Evolutionary conservation across 2,329 filamentous ascomycete species (phyloP).

Genomic region (Rhinocladiella mackenziei): DNA sequence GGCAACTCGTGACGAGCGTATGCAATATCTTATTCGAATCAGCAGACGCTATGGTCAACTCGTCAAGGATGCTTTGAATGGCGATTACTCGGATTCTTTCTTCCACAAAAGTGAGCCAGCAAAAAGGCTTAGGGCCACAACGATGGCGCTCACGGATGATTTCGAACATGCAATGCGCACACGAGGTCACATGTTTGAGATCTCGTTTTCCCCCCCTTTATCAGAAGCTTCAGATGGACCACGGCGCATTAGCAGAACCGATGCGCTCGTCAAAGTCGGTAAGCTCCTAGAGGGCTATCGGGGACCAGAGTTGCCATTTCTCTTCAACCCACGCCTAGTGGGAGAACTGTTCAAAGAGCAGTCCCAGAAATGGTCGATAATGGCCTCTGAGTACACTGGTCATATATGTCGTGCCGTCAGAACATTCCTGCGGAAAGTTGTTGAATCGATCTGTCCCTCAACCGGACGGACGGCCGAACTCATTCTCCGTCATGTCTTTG

Average conservation of each 20-base stretch:
- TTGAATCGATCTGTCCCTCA: slow-evolving; percentile 11
- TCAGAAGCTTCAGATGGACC: no score
- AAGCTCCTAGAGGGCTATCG: slow-evolving; percentile 11
- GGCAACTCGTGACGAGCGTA: slow-evolving; percentile 23
- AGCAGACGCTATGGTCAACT: slow-evolving; percentile 24
- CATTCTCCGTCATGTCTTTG: slow-evolving; percentile 27
- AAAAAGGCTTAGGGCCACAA: slow-evolving; percentile 26
- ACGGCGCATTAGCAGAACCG: no score
- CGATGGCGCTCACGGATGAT: slow-evolving; percentile 28
- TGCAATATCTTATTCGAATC: slow-evolving; percentile 26
- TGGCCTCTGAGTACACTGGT: slow-evolving; percentile 7
- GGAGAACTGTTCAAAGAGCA: slow-evolving; percentile 24
- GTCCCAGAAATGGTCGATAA: slow-evolving; percentile 16
- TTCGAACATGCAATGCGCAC: slow-evolving; percentile 28
- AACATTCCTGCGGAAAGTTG: slow-evolving; percentile 27
- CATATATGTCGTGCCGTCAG: slow-evolving; percentile 20
- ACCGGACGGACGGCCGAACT: slow-evolving; percentile 8
- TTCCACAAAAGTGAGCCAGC: slow-evolving; percentile 17
- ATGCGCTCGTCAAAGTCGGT: slow-evolving; percentile 16
- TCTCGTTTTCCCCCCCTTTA: no score
- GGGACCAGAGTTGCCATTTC: slow-evolving; percentile 16
- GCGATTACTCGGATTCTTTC: slow-evolving; percentile 29
- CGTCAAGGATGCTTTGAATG: slow-evolving; percentile 20
- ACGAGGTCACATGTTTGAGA: slow-evolving; percentile 27
- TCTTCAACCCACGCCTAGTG: slow-evolving; percentile 17